These are phyloP conservation scores for Ceratocystis diversiconidia DNA, from an alignment of 2,329 filamentous ascomycete species.

Conservation along the genomic window DNA sequence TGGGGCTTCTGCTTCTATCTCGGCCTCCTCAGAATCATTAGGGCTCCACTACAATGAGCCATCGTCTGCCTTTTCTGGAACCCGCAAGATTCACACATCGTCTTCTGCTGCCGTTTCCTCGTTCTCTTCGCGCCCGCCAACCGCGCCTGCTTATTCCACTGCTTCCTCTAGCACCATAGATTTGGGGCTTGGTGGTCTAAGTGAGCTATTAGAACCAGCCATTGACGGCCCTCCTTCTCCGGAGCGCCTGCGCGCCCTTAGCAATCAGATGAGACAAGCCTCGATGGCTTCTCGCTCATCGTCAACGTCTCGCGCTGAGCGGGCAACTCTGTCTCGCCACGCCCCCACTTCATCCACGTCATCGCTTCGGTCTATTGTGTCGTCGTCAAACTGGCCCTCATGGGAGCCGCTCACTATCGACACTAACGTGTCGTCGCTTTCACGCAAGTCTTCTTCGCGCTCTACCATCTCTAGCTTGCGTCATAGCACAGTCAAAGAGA, in stretches of 20 bases:
- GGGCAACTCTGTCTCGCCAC: slow-evolving; percentile 23
- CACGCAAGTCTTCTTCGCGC: slow-evolving; percentile 41
- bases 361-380: slow-evolving; percentile 33
- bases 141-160: slow-evolving; percentile 11
- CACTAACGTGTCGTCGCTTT: slow-evolving; percentile 38
- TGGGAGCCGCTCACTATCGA: slow-evolving; percentile 29
- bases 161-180: background rate
- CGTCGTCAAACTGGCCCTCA: slow-evolving; percentile 16
- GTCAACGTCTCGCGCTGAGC: slow-evolving; percentile 14
- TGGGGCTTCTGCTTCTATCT: background rate
- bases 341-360: slow-evolving; percentile 41
- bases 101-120: background rate
- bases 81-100: slow-evolving; percentile 3
- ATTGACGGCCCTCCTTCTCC: slow-evolving; percentile 48
- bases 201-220: slow-evolving; percentile 41
- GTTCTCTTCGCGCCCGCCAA: slow-evolving; percentile 11
- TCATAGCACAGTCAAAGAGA: slow-evolving; percentile 30
- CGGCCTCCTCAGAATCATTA: slow-evolving; percentile 10
- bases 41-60: slow-evolving; percentile 13
- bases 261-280: slow-evolving; percentile 42
- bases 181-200: slow-evolving; percentile 19
- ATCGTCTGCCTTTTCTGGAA: background rate
- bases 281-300: slow-evolving; percentile 26
- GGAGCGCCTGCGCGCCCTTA: slow-evolving; percentile 43
- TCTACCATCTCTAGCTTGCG: slow-evolving; percentile 41